Conservation (phyloP, 2,329 filamentous ascomycete genomes). For the Penicillium freii region DNA sequence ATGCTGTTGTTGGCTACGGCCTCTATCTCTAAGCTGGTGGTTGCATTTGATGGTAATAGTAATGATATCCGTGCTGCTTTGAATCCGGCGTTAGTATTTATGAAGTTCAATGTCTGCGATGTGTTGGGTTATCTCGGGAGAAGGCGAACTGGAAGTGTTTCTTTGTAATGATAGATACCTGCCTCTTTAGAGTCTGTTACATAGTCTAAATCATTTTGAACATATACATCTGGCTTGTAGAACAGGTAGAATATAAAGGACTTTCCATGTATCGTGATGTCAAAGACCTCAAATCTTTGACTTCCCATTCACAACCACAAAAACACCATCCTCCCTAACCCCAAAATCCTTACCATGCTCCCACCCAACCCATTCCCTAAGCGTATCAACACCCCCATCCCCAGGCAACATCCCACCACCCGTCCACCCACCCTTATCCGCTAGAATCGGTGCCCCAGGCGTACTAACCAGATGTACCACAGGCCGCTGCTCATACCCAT, state of each 20-base stretch:
- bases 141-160: not conserved
- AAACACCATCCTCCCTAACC: slow-evolving; percentile 57
- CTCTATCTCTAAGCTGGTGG: not conserved
- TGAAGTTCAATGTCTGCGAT: not conserved
- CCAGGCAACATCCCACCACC: slow-evolving; percentile 62
- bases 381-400: slow-evolving; percentile 66
- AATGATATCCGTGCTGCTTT: not conserved
- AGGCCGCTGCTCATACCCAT: slow-evolving; percentile 49
- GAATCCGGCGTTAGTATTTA: not conserved
- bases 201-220: not conserved
- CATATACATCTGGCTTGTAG: not conserved
- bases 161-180: not conserved
- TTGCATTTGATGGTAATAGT: not conserved
- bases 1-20: not conserved
- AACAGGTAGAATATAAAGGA: not conserved
- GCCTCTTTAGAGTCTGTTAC: not conserved
- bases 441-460: slow-evolving; percentile 59
- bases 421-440: slow-evolving; percentile 67
- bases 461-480: slow-evolving; percentile 60
- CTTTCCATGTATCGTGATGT: not conserved
- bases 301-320: slow-evolving; percentile 51
- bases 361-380: slow-evolving; percentile 77
- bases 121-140: not conserved
- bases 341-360: slow-evolving; percentile 67
- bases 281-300: not conserved